Base-by-base conservation (phyloP, 192 early-diverging fungal genomes). In the Mycoemilia scoparia region DNA sequence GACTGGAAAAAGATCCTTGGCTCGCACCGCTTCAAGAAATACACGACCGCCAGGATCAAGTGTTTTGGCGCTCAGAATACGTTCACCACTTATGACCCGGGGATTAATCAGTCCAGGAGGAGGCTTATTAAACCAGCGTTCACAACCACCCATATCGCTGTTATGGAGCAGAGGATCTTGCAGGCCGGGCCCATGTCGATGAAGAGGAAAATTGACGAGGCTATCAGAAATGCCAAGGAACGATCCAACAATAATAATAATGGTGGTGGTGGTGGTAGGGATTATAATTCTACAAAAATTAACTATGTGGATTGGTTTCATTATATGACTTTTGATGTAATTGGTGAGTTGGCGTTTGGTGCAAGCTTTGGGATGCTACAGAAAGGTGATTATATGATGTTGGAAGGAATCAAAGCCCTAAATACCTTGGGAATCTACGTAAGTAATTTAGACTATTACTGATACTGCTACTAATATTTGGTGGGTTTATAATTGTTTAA, bases 81-180 rank as follows among this genome's bases (percentile, higher is more conserved):
- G 7, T 50, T 60, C 21, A 44, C 46, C 4, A 54, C 43, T 4
- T 15, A 32, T 8, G 48, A 47, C 13, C 36, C 46, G 0, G 57
- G 43, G 26, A 39, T 60, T 10, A 27, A 37, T 6, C 45, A 40
- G 4, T 13, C 26, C 5, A 15, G 57, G 1, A 41, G 47, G 13
- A 26, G 34, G 8, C 51, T 49, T 18, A 28, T 60, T 2, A 41
- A 36, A 1, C 51, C 57, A 1, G 47, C 47, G 4, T 54, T 60
- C 30, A 41, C 51, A 1, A 33, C 34, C 24, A 18, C 7, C 0
- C 34, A 33, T 10, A 22, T 64, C n/a, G 38, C 29, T 12, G 37
- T 15, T 3, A 56, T 52, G 53, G 59, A 63, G 34, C 45, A 36
- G 7, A 36, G 23, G 15, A 53, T 63, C 8, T 26, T 49, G 3